Percentiles rank a stretch among this genome's conserved stretches.
phyloP scores from a whole-genome alignment of 2,329 filamentous ascomycete genomes.

The Sporothrix luriei region DNA sequence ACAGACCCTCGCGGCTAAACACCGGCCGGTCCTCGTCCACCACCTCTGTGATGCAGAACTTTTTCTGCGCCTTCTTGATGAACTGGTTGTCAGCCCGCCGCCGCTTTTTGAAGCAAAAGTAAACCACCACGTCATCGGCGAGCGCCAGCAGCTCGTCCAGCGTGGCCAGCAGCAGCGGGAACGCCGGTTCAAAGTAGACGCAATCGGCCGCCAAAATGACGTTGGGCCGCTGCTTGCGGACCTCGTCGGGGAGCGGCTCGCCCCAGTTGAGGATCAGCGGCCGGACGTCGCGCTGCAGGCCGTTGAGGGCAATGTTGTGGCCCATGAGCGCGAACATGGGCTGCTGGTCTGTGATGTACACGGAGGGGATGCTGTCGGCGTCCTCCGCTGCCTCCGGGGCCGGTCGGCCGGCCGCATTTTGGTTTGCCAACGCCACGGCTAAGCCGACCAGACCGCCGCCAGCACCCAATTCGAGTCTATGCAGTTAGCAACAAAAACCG shows the following conservation, averaged over 20 bases:
- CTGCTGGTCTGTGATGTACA: constrained; percentile 83
- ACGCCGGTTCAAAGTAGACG: constrained; percentile 95
- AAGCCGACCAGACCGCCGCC: constrained; percentile 85
- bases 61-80: constrained; percentile 69
- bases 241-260: constrained; percentile 57
- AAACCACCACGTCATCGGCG: constrained; percentile 57
- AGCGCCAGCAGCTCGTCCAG: constrained; percentile 72
- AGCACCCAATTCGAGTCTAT: constrained; percentile 85
- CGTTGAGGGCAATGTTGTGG: constrained; percentile 83
- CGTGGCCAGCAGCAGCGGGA: constrained; percentile 81
- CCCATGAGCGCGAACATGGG: constrained; percentile 86
- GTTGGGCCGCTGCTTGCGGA: constrained; percentile 65
- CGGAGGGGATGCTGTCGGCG: constrained; percentile 45
- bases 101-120: constrained; percentile 94
- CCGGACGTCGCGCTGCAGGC: constrained; percentile 63
- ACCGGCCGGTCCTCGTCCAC: constrained; percentile 61
- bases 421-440: constrained; percentile 60
- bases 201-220: constrained; percentile 94
- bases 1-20: constrained; percentile 61
- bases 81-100: constrained; percentile 78
- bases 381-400: neutral
- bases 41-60: constrained; percentile 65
- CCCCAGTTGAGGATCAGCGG: constrained; percentile 80
- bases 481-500: neutral
- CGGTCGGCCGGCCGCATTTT: neutral